phyloP scores from a whole-genome alignment of 176 grass and related monocot species.

The Zea mays region DNA sequence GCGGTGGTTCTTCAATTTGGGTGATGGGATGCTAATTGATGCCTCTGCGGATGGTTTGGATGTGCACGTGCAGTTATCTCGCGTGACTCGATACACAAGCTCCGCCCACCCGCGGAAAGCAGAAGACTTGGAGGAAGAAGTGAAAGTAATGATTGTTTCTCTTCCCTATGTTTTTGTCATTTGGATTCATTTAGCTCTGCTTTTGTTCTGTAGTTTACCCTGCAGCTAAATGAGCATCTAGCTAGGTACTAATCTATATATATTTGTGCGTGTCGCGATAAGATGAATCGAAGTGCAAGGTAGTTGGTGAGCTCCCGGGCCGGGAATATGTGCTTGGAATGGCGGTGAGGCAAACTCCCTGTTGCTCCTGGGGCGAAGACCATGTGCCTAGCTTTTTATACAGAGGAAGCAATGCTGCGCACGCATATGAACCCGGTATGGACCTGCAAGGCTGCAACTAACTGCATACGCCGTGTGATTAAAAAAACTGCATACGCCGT shows the following conservation, averaged over 20 bases:
- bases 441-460: too few species aligned
- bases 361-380: background rate
- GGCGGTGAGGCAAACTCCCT: conserved; percentile 23
- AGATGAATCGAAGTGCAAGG: conserved; percentile 43
- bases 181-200: too few species aligned
- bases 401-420: background rate
- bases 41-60: too few species aligned
- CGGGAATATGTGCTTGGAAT: conserved; percentile 52
- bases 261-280: background rate
- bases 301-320: conserved; percentile 17
- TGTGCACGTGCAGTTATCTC: too few species aligned
- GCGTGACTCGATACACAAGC: too few species aligned
- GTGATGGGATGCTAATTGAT: too few species aligned
- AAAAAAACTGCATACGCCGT: conserved; percentile 15
- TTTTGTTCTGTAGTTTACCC: too few species aligned
- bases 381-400: conserved; percentile 3
- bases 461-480: conserved; percentile 14
- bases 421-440: conserved; percentile 9
- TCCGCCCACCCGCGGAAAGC: too few species aligned
- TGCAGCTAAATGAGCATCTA: conserved; percentile 29
- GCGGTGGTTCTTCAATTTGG: too few species aligned
- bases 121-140: too few species aligned
- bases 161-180: too few species aligned
- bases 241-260: background rate
- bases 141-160: too few species aligned